Conservation (phyloP, 2,329 filamentous ascomycete species). For the Aspergillus pseudoglaucus region DNA sequence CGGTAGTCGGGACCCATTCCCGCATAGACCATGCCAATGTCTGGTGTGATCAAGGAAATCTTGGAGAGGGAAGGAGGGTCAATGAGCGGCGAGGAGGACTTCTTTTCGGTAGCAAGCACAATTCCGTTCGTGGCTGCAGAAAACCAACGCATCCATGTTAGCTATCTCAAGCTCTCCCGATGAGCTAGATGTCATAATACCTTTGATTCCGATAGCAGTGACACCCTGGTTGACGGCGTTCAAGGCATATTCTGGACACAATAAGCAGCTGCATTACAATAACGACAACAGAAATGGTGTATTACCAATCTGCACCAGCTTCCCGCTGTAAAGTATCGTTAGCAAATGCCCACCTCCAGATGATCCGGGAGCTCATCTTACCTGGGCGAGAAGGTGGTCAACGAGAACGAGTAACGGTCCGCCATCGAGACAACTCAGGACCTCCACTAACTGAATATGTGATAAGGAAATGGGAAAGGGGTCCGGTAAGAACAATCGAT, state of each 20-base stretch:
- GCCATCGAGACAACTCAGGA: conserved; percentile 59
- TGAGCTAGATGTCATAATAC: conserved; percentile 40
- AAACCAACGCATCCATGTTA: conserved; percentile 6
- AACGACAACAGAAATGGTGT: neutral
- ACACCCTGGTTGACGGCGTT: conserved; percentile 99
- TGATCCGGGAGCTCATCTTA: conserved; percentile 32
- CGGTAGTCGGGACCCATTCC: conserved; percentile 99
- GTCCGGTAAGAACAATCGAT: neutral
- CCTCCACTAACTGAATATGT: conserved; percentile 11
- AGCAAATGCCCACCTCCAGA: conserved; percentile 28
- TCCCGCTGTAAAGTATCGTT: conserved; percentile 62
- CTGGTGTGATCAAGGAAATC: conserved; percentile 94
- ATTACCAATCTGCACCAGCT: conserved; percentile 95
- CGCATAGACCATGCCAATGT: conserved; percentile 99
- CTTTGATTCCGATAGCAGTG: conserved; percentile 97
- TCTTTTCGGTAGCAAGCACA: conserved; percentile 98
- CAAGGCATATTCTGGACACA: conserved; percentile 79
- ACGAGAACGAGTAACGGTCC: conserved; percentile 97
- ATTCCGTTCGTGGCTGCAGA: conserved; percentile 91
- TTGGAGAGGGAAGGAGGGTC: conserved; percentile 93
- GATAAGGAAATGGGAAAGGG: neutral
- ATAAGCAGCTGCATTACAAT: conserved; percentile 9
- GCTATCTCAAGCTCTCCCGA: conserved; percentile 4
- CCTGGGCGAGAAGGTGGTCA: conserved; percentile 99
- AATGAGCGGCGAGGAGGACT: conserved; percentile 94